A percentile compares a stretch with the other conserved stretches of the same genome.
Conservation (phyloP, 108 stramenopile species). For the Schizochytrium sp. region DNA sequence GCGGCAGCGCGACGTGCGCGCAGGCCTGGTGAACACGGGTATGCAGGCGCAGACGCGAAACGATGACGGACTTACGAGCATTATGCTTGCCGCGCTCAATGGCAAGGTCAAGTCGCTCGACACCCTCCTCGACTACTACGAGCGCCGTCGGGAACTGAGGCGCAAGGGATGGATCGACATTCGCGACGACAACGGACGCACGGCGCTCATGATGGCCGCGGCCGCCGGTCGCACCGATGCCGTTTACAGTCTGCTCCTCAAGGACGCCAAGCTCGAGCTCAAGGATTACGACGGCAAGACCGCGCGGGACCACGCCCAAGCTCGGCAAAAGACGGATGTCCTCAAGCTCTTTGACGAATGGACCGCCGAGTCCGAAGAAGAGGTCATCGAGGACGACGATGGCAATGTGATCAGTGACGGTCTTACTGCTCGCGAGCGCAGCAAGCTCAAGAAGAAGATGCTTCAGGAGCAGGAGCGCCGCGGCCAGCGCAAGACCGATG, state of each 20-base stretch:
- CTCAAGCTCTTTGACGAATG: background rate
- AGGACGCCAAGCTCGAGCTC: constrained; percentile 4
- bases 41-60: constrained; percentile 18
- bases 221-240: background rate
- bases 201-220: constrained; percentile 9
- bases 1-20: constrained; percentile 12
- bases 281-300: background rate
- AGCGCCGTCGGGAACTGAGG: background rate
- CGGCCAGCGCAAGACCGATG: background rate
- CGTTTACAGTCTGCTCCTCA: background rate
- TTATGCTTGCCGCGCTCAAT: background rate
- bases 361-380: background rate
- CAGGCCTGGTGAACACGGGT: constrained; percentile 1
- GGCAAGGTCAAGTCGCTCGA: constrained; percentile 11
- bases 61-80: constrained; percentile 11
- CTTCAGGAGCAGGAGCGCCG: background rate
- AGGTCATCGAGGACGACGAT: background rate
- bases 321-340: background rate
- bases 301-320: background rate
- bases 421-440: background rate
- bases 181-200: background rate
- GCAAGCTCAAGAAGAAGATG: constrained; percentile 16
- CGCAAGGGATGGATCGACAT: constrained; percentile 15
- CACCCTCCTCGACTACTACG: background rate
- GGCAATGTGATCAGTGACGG: background rate